Conservation (phyloP, 2,329 filamentous ascomycete genomes). For the Graphiopsis chlorocephala region DNA sequence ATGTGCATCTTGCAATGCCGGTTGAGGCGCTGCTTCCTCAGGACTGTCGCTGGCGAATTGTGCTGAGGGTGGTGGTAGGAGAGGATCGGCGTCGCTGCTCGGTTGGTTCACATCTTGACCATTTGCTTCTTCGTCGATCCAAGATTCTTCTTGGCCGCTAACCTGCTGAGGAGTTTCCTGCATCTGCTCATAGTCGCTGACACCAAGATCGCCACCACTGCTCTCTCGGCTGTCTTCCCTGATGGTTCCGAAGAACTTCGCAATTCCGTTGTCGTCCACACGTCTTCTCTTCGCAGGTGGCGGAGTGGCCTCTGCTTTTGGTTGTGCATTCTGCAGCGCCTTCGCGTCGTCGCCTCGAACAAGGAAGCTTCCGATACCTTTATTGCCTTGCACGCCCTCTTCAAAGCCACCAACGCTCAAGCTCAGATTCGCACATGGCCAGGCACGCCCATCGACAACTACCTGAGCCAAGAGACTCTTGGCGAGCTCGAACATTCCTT, state of each 20-base stretch:
- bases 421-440: conserved; percentile 90
- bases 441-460: conserved; percentile 71
- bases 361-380: conserved; percentile 83
- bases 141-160: not conserved
- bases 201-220: conserved; percentile 16
- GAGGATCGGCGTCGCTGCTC: conserved; percentile 15
- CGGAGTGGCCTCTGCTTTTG: conserved; percentile 22
- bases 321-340: conserved; percentile 37
- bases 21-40: not conserved
- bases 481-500: conserved; percentile 69
- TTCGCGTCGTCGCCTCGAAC: conserved; percentile 62
- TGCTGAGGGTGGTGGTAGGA: conserved; percentile 23
- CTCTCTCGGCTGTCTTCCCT: conserved; percentile 24
- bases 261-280: conserved; percentile 34
- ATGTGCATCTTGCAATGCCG: not conserved
- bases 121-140: not conserved
- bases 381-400: conserved; percentile 78
- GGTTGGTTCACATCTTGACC: not conserved
- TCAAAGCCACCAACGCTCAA: conserved; percentile 90
- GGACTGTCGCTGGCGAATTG: conserved; percentile 3
- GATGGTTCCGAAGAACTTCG: conserved; percentile 34
- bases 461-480: conserved; percentile 76
- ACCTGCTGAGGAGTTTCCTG: not conserved
- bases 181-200: not conserved
- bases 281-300: conserved; percentile 35